These are phyloP conservation scores for Carnegiea gigantea DNA, from an alignment of 179 eudicot genomes.

Conservation along the genomic window DNA sequence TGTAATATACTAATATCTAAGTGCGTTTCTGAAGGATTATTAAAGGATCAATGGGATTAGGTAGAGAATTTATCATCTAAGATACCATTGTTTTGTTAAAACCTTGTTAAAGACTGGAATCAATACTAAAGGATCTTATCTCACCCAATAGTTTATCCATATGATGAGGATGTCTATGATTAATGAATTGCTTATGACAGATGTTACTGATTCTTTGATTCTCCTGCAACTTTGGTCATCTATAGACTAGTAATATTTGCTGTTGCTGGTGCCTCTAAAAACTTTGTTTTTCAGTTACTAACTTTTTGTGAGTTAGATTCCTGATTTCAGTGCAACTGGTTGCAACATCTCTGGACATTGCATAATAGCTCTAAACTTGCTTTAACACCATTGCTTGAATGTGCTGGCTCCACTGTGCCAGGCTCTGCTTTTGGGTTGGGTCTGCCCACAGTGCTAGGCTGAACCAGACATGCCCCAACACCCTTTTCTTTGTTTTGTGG, in stretches of 20 bases:
- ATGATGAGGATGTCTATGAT: not conserved
- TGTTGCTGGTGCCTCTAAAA: not conserved
- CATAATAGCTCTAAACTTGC: no score
- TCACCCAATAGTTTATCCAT: constrained; percentile 9
- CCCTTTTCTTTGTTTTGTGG: no score
- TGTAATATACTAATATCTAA: not conserved
- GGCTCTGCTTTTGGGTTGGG: no score
- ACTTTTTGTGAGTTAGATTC: no score
- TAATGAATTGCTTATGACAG: constrained; percentile 11
- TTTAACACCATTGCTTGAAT: no score
- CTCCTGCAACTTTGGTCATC: constrained; percentile 15
- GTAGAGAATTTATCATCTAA: constrained; percentile 5
- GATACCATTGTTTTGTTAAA: constrained; percentile 13
- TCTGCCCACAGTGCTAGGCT: no score
- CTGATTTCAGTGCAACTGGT: no score
- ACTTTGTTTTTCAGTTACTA: not conserved
- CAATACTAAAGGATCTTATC: constrained; percentile 5
- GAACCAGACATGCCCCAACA: no score
- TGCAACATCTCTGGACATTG: no score
- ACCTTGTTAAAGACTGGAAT: constrained; percentile 17
- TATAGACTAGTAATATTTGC: constrained; percentile 4
- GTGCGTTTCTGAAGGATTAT: not conserved
- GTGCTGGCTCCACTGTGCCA: no score
- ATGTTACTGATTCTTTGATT: constrained; percentile 21
- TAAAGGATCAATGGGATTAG: not conserved